Evolutionary conservation across 2,329 filamentous ascomycete genomes (phyloP), one percentile per base, ranked within the genome.

Genomic region (Trichocomaceae sp.): DNA sequence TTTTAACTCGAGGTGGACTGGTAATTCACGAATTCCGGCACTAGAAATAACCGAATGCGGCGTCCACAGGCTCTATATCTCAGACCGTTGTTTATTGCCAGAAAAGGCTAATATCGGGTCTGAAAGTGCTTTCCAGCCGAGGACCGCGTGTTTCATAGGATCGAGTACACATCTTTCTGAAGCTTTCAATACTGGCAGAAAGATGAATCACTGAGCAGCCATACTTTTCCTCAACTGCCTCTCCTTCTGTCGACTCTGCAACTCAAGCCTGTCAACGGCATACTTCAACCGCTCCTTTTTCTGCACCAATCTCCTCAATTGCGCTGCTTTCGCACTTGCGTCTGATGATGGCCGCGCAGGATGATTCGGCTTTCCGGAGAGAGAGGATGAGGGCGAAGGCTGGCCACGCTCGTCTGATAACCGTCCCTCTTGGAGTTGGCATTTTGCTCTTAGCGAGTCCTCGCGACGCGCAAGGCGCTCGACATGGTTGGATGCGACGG

Each of bases 261-360:
- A 68, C 75, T 93, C 88, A 60, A 96, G 71, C 58, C 90, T 80
- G 67, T 93, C 89, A 17, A 96, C 88, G 26, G 88, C 86, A 75
- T 95, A 96, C 68, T 88, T 85, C 62, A 96, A 73, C 49, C 89
- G 83, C 71, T 95, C 90, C 72, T 89, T 92, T 72, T 90, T 86
- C 76, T 90, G 88, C 56, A 83, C 77, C 55, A 93, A 71, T 59
- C 87, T 85, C 63, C 83, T 83, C 58, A 89, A 75, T 63, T 81
- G 82, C 56, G 79, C 76, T 55, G 82, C 78, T 65, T 81, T 73
- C 50, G 71, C 70, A 35, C 69, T 64, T 29, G 50, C 55, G 39
- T 53, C 58, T 13, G 55, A 57, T 22, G 50, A 42, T 29, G 48
- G 9, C 9, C 41, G 41, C 15, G 10, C 17, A n/a, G 26, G 39